A percentile compares a stretch with the other conserved stretches of the same genome.
Conservation (phyloP, 2,329 filamentous ascomycete genomes). For the Diaporthe aspalathi region DNA sequence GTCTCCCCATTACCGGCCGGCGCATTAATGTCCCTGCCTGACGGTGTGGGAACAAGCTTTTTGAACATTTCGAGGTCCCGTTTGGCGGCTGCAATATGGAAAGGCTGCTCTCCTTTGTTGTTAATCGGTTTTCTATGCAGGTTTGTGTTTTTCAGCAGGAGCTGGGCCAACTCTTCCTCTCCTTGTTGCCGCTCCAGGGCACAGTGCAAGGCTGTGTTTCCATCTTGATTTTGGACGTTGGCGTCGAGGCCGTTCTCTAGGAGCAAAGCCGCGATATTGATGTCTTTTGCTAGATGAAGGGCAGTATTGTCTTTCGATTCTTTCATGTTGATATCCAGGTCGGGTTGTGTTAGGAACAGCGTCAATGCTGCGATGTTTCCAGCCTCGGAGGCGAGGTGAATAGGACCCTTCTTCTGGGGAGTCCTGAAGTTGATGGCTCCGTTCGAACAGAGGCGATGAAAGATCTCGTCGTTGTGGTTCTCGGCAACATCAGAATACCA, state of each 20-base stretch:
- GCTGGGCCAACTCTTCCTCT: not conserved
- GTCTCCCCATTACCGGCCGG: not conserved
- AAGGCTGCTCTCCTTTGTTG: not conserved
- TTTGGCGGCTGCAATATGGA: not conserved
- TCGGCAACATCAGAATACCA: not conserved
- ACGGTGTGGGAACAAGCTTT: not conserved
- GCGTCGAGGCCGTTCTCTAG: not conserved
- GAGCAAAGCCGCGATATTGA: not conserved
- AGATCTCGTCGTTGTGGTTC: not conserved
- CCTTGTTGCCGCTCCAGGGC: not conserved
- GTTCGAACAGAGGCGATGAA: not conserved
- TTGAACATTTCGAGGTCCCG: not conserved
- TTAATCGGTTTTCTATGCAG: not conserved
- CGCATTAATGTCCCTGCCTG: not conserved
- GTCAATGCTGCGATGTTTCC: not conserved
- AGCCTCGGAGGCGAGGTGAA: not conserved
- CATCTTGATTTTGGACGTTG: not conserved
- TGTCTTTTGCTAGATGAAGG: not conserved
- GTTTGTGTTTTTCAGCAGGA: not conserved
- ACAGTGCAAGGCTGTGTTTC: not conserved
- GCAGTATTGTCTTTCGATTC: not conserved
- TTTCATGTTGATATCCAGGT: not conserved
- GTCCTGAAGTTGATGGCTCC: not conserved
- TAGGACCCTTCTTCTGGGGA: not conserved
- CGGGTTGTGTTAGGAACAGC: not conserved